phyloP scores from a whole-genome alignment of 2,329 filamentous ascomycete species.

The Dactylellina parvicollis region DNA sequence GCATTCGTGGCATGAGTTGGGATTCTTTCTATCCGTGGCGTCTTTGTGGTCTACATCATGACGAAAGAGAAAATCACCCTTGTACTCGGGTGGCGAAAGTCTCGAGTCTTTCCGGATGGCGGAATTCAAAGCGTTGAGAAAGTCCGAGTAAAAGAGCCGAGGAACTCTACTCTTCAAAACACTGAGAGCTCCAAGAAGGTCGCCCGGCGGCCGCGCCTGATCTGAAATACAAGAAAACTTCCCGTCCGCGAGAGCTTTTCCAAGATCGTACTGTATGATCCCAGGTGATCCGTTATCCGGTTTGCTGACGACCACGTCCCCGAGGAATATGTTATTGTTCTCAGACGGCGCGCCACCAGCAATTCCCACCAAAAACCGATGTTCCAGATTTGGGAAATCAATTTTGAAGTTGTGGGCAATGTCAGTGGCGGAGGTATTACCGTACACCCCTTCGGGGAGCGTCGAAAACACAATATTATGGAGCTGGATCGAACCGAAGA shows the following conservation, averaged over 20 bases:
- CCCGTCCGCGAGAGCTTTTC: neutral
- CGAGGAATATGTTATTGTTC: neutral
- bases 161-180: no score
- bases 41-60: no score
- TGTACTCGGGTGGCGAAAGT: no score
- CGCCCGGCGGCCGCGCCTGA: neutral
- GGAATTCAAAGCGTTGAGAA: no score
- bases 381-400: conserved; percentile 59
- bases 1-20: no score
- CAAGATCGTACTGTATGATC: conserved; percentile 27
- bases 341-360: neutral
- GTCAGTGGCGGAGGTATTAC: conserved; percentile 59
- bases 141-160: no score
- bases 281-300: neutral
- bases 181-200: no score
- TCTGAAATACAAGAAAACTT: neutral
- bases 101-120: no score
- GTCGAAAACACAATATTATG: conserved; percentile 59
- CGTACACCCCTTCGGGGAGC: conserved; percentile 59
- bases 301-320: conserved; percentile 6
- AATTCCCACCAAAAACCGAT: conserved; percentile 11
- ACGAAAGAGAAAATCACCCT: no score
- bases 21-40: no score
- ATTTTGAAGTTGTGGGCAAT: conserved; percentile 60
- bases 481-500: conserved; percentile 58